These are phyloP conservation scores for Abortiporus biennis DNA, from an alignment of 1,284 basidiomycete genomes.

Conservation along the genomic window DNA sequence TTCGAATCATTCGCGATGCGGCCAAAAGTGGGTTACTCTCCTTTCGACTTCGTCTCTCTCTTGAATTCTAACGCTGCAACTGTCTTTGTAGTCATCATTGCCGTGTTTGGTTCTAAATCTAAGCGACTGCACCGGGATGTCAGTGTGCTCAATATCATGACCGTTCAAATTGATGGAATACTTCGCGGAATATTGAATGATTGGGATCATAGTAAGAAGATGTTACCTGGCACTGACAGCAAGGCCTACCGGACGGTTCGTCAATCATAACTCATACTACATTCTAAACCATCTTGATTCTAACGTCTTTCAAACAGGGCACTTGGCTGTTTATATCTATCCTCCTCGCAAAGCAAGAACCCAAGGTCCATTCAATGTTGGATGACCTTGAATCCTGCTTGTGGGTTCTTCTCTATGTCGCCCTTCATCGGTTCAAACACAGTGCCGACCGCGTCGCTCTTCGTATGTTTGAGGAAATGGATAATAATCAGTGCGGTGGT, in stretches of 20 bases:
- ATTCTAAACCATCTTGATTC: not conserved
- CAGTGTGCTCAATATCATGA: conserved; percentile 11
- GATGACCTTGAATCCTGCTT: conserved; percentile 7
- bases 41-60: not conserved
- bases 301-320: not conserved
- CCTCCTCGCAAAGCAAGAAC: not conserved
- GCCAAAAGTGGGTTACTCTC: conserved; percentile 1
- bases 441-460: not conserved
- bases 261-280: not conserved
- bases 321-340: conserved; percentile 5
- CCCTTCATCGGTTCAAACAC: not conserved
- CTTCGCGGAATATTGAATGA: conserved; percentile 9
- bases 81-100: not conserved
- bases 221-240: not conserved
- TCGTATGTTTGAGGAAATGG: not conserved
- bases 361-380: not conserved
- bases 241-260: not conserved
- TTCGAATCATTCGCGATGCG: conserved; percentile 5
- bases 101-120: not conserved
- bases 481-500: too few species aligned
- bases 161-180: conserved; percentile 2
- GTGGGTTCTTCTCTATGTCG: conserved; percentile 1
- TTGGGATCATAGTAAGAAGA: conserved; percentile 1
- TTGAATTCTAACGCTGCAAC: not conserved
- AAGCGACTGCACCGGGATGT: conserved; percentile 13